A percentile compares a stretch with the other conserved stretches of the same genome.
These are phyloP conservation scores for Globisporangium rhizosaccharum DNA, from an alignment of 352 stramenopile genomes.

Conservation along the genomic window DNA sequence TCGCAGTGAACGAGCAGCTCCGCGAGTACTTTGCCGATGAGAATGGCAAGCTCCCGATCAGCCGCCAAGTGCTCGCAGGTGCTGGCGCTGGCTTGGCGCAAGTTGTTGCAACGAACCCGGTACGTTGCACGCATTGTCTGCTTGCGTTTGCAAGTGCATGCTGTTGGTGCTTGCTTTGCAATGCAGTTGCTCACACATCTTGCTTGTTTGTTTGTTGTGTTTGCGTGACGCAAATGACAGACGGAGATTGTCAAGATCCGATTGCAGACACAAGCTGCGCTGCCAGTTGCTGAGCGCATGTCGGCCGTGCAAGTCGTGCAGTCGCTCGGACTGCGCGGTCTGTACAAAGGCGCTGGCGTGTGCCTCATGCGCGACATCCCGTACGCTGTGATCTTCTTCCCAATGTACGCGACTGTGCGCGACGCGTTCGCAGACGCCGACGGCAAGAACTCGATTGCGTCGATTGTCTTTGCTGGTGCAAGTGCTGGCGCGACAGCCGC, in stretches of 20 bases:
- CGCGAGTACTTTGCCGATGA: conserved; percentile 59
- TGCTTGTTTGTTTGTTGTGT: conserved; percentile 3
- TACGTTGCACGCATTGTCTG: conserved; percentile 11
- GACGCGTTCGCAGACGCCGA: conserved; percentile 39
- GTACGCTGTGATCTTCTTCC: conserved; percentile 93
- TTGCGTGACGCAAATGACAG: conserved; percentile 17
- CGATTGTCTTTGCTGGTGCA: conserved; percentile 59
- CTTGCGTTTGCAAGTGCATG: conserved; percentile 2
- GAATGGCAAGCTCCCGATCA: conserved; percentile 53
- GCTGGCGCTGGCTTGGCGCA: conserved; percentile 75
- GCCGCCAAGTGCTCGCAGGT: conserved; percentile 60
- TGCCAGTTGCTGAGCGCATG: conserved; percentile 56
- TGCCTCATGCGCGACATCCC: conserved; percentile 90
- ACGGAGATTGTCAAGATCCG: conserved; percentile 92
- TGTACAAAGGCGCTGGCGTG: conserved; percentile 84
- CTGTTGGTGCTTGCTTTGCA: conserved; percentile 5
- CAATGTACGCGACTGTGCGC: conserved; percentile 76
- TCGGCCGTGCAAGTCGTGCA: conserved; percentile 52
- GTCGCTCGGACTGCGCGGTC: conserved; percentile 65
- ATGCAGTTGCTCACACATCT: not conserved
- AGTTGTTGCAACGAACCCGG: conserved; percentile 85
- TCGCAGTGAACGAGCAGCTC: conserved; percentile 90
- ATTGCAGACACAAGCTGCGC: conserved; percentile 79
- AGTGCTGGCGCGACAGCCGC: conserved; percentile 57
- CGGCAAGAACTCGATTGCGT: conserved; percentile 50